A percentile compares a stretch with the other conserved stretches of the same genome.
These are phyloP conservation scores for Leucosporidium creatinivorum DNA, from an alignment of 768 basidiomycete species.

Conservation along the genomic window DNA sequence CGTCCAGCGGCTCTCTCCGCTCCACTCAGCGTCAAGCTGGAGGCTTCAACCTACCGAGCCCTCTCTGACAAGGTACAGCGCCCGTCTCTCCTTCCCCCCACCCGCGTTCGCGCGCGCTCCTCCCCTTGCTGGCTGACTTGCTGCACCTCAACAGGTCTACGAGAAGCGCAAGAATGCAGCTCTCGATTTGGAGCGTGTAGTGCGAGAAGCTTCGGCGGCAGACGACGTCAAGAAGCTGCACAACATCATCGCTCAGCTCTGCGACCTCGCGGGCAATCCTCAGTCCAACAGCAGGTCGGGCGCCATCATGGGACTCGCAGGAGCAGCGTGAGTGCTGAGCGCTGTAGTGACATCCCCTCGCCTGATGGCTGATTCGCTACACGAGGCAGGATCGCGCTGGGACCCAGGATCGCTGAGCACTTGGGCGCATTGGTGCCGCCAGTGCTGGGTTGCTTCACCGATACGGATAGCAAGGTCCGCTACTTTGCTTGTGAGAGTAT, in stretches of 20 bases:
- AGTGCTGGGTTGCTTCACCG: slow-evolving; percentile 82
- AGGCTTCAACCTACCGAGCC: too few species aligned
- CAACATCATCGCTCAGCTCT: slow-evolving; percentile 86
- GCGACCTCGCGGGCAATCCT: slow-evolving; percentile 81
- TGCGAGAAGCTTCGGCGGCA: slow-evolving; percentile 75
- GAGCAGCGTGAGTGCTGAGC: slow-evolving; percentile 53
- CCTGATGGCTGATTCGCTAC: not conserved
- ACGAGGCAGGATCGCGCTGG: slow-evolving; percentile 63
- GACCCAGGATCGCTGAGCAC: slow-evolving; percentile 76
- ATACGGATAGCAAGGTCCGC: slow-evolving; percentile 86
- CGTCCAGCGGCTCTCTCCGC: too few species aligned
- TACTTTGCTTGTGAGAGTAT: slow-evolving; percentile 98
- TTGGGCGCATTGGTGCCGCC: slow-evolving; percentile 88
- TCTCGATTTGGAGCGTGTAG: slow-evolving; percentile 76
- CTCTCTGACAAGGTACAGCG: too few species aligned
- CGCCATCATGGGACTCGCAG: slow-evolving; percentile 90
- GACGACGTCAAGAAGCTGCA: slow-evolving; percentile 72
- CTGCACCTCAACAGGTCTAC: slow-evolving; percentile 4
- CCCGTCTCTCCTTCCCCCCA: too few species aligned
- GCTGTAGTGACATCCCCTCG: not conserved
- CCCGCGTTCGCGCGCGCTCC: too few species aligned
- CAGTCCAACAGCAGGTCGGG: slow-evolving; percentile 68
- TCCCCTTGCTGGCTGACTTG: too few species aligned
- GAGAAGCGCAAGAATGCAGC: slow-evolving; percentile 57
- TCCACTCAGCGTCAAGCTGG: too few species aligned